Base-by-base conservation (phyloP, 2,329 filamentous ascomycete species). In the Colletotrichum lindemuthianum region DNA sequence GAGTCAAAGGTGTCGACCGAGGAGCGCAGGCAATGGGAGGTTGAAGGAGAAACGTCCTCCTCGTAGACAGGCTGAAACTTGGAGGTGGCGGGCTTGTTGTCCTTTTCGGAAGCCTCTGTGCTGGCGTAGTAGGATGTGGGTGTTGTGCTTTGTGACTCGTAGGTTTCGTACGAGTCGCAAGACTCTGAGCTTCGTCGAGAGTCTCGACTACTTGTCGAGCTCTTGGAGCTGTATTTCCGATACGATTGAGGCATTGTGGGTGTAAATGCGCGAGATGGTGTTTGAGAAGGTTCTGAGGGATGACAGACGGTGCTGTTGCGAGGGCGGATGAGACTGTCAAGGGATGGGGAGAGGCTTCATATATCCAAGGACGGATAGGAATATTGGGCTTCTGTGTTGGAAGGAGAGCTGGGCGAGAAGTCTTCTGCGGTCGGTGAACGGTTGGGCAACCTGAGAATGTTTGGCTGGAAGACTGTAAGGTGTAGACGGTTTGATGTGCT, bases 1-100 rank as follows among this genome's bases (percentile, higher is more conserved):
- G 93, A 97, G 71, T 89, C 88, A 76, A 94, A 96, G 1, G 93
- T 97, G 66, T 92, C 90, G 69, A 88, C 84, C 0, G 93, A 96
- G 33, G 86, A 83, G 49, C 85, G 82, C 2, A 83, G 77, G 69
- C 81, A 83, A 60, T 78, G 71, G 59, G 74, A 77, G 8, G 80
- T 81, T 15, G 73, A 73, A 5, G 79, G 79, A 4, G 79, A 79
- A 34, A 80, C 70, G 61, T 81, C 77, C 54, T 77, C 66, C 40
- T 69, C 44, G 13, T 66, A 52, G 16, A 70, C 67, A 2, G 68
- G 68, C 34, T 67, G 67, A 44, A 69, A 68, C 33, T 70, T 70
- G 34, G 12, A 44, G 15, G 66, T 50, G 45, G 59, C 39, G 39
- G 47, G 33, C 37, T 44, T 65, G 3, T 57, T 37, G 32, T 68